These are phyloP conservation scores for Solanum appendiculatum DNA, from an alignment of 257 asterid genomes.

Conservation along the genomic window DNA sequence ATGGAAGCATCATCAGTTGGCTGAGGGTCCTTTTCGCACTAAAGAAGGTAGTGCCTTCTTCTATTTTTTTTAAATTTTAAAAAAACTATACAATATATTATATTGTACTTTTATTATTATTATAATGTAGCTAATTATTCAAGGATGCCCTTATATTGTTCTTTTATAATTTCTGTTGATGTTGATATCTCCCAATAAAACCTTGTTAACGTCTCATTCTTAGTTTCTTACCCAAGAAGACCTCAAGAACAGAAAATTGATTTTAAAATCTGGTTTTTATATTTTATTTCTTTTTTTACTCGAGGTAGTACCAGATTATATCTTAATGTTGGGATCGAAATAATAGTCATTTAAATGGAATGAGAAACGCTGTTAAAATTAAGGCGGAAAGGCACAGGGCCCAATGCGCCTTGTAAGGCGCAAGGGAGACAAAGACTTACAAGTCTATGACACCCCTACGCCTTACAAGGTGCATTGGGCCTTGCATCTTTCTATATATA, in stretches of 20 bases:
- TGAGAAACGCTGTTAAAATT: too few relatives aligned
- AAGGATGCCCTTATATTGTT: background rate
- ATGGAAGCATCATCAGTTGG: conserved; percentile 18
- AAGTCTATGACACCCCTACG: too few relatives aligned
- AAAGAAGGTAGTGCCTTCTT: conserved; percentile 1
- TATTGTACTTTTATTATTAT: background rate
- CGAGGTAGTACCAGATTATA: background rate
- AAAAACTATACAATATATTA: background rate
- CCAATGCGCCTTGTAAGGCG: too few relatives aligned
- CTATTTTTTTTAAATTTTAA: background rate
- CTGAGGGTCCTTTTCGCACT: conserved; percentile 20
- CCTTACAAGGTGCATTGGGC: too few relatives aligned
- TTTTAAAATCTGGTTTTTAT: background rate
- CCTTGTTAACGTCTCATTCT: background rate
- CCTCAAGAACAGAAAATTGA: background rate
- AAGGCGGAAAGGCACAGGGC: too few relatives aligned
- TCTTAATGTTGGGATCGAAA: too few relatives aligned
- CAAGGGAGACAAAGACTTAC: too few relatives aligned
- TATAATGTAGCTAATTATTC: background rate
- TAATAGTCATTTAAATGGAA: too few relatives aligned
- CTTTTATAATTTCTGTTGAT: background rate
- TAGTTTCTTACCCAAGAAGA: background rate
- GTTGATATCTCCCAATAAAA: background rate
- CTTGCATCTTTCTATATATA: too few relatives aligned
- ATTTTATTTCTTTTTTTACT: background rate